These are phyloP conservation scores for Aureobasidium sp. DNA, from an alignment of 2,329 filamentous ascomycete genomes.

Conservation along the genomic window DNA sequence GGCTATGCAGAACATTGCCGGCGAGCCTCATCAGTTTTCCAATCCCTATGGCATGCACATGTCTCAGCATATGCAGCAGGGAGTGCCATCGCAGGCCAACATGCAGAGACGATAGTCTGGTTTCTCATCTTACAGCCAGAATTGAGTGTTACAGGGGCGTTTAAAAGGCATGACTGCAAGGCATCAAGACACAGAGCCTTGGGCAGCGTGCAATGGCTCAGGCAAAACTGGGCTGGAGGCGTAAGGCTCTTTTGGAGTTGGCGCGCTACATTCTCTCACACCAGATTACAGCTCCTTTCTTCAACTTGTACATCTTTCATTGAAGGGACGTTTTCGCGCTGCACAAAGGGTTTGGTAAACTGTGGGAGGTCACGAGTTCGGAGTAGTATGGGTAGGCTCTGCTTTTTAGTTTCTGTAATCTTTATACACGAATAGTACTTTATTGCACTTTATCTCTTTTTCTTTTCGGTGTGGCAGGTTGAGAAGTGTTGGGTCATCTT, in stretches of 20 bases:
- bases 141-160: conserved; percentile 5
- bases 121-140: not conserved
- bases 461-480: not conserved
- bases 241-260: not conserved
- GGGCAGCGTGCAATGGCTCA: not conserved
- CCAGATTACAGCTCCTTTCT: not conserved
- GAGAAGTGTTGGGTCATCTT: not conserved
- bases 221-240: not conserved
- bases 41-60: conserved; percentile 43
- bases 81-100: conserved; percentile 24
- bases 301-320: conserved; percentile 10
- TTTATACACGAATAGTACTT: conserved; percentile 4
- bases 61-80: conserved; percentile 24
- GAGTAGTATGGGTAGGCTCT: conserved; percentile 1
- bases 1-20: conserved; percentile 43
- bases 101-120: conserved; percentile 28
- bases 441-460: not conserved
- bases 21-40: conserved; percentile 33
- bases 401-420: conserved; percentile 2
- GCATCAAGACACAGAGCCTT: not conserved
- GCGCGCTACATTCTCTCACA: conserved; percentile 1
- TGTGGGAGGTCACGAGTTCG: not conserved
- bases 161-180: conserved; percentile 9
- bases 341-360: conserved; percentile 11
- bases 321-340: not conserved